Conservation (phyloP, 495 filamentous ascomycete species). For the Letharia lupina region DNA sequence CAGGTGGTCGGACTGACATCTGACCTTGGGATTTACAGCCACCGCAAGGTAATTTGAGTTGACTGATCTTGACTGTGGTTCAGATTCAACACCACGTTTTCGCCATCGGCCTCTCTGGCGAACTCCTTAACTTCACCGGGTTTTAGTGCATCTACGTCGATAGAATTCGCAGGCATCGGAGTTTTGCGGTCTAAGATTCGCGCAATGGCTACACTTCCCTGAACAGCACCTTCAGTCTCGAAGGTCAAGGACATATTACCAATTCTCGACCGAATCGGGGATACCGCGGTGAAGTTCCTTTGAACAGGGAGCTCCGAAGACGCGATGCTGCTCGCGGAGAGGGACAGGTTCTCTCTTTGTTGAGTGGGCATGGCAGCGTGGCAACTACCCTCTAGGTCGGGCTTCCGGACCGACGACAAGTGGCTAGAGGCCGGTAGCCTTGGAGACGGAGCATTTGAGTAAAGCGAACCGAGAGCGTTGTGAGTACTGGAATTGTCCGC, state of each 20-base stretch:
- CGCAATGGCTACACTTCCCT: conserved; percentile 5
- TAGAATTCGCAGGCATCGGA: neutral
- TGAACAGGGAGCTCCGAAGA: neutral
- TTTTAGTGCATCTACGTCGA: neutral
- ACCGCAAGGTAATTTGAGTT: neutral
- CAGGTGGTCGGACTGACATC: neutral
- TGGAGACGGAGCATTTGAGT: too few species aligned
- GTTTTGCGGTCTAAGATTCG: neutral
- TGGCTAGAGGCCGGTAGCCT: too few species aligned
- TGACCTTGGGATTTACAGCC: neutral
- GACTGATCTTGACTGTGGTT: neutral
- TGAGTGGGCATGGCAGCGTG: too few species aligned
- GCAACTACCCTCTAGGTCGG: too few species aligned
- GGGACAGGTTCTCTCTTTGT: neutral
- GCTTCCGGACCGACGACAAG: too few species aligned
- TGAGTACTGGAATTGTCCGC: too few species aligned
- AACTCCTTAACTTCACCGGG: neutral
- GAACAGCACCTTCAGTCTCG: neutral
- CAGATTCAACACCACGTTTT: neutral
- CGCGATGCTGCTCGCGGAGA: neutral
- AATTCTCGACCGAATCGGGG: neutral
- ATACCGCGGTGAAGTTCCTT: neutral
- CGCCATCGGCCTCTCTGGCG: neutral
- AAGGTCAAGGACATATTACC: conserved; percentile 1
- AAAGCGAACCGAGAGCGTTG: too few species aligned